phyloP scores from a whole-genome alignment of 345 rosid genomes.

The Cardamine resedifolia region DNA sequence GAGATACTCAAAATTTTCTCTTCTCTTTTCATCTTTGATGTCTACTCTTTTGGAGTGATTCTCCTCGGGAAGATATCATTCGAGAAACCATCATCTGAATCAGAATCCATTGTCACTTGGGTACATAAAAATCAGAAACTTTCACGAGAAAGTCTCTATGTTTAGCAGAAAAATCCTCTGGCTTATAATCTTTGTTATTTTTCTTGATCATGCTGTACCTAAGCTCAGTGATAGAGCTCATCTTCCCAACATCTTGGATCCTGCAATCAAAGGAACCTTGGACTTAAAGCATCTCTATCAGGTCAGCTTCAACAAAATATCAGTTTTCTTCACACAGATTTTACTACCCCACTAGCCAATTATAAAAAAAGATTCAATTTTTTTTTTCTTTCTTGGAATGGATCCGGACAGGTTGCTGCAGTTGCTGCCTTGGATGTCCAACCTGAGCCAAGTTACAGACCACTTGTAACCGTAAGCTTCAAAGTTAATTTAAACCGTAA shows the following conservation, averaged over 20 bases:
- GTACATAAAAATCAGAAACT: constrained; percentile 38
- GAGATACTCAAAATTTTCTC: neutral
- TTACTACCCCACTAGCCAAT: neutral
- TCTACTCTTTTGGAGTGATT: constrained; percentile 85
- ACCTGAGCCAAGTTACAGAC: constrained; percentile 91
- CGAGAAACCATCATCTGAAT: constrained; percentile 55
- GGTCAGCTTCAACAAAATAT: constrained; percentile 44
- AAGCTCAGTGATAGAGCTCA: constrained; percentile 83
- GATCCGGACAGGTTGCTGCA: constrained; percentile 64
- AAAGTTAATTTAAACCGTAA: too few species aligned
- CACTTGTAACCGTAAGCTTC: constrained; percentile 87
- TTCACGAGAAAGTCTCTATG: neutral
- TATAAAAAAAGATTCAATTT: neutral
- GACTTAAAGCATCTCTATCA: constrained; percentile 90
- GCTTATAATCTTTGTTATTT: neutral
- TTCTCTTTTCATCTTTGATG: constrained; percentile 43
- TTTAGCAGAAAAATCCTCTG: neutral
- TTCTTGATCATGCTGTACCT: constrained; percentile 71
- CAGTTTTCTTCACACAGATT: neutral
- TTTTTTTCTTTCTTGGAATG: neutral
- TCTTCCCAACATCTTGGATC: constrained; percentile 84
- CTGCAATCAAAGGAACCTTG: constrained; percentile 77
- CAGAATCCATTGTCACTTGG: constrained; percentile 80
- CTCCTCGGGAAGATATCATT: constrained; percentile 70
- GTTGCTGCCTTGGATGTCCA: constrained; percentile 90